Evolutionary conservation across 345 rosid genomes (phyloP).

Genomic region (Ceriops zippeliana): DNA sequence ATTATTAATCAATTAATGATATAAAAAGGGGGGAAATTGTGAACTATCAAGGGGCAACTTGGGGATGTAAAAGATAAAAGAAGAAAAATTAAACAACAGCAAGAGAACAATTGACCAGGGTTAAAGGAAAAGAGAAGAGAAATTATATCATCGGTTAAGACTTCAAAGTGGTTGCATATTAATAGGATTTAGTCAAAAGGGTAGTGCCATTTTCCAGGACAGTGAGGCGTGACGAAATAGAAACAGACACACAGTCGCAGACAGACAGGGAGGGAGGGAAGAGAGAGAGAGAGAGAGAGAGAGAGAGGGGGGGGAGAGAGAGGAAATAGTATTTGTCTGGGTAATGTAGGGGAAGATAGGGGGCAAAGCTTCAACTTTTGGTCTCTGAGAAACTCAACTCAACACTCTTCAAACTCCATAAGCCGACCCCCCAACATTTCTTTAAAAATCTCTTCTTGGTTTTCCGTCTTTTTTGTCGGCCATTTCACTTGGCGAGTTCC

Average conservation of each 20-base stretch:
- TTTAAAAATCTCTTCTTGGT: too few relatives aligned
- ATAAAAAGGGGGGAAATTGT: too few relatives aligned
- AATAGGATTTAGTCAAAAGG: not conserved
- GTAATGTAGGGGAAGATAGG: constrained; percentile 40
- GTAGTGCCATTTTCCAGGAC: not conserved
- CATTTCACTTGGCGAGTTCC: not conserved
- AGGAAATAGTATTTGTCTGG: constrained; percentile 28
- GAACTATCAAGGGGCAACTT: too few relatives aligned
- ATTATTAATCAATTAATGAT: too few relatives aligned
- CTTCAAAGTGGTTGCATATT: too few relatives aligned
- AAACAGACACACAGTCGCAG: not conserved
- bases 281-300: not conserved
- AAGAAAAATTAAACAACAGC: too few relatives aligned
- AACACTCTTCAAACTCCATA: too few relatives aligned
- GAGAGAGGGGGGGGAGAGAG: not conserved
- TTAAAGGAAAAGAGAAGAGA: not conserved
- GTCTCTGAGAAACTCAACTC: constrained; percentile 16
- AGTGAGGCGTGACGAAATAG: not conserved
- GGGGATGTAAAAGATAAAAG: too few relatives aligned
- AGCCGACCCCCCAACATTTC: too few relatives aligned
- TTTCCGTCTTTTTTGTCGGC: constrained; percentile 1
- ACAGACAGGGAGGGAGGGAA: constrained; percentile 1
- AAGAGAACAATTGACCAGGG: not conserved
- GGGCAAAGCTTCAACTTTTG: constrained; percentile 38
- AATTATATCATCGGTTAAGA: not conserved